Evolutionary conservation across 768 basidiomycete species (phyloP).

Genomic region (Kwoniella europaea): DNA sequence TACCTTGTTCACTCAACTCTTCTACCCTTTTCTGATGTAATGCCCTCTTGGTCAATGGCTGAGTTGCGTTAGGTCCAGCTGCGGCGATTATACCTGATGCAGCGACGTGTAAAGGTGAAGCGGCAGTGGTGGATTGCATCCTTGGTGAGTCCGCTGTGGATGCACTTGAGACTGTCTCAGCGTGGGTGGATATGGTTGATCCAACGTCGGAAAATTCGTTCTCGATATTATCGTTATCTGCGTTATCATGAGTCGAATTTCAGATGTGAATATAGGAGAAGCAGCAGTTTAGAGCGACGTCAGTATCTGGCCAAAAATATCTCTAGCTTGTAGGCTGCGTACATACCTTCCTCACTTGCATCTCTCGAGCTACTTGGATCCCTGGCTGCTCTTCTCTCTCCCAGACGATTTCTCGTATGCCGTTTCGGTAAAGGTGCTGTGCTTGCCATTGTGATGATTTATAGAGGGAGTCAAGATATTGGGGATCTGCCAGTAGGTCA

Average conservation of each 20-base stretch:
- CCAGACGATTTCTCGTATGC: constrained; percentile 33
- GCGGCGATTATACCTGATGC: constrained; percentile 3
- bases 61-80: background rate
- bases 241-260: background rate
- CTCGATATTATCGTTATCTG: constrained; percentile 24
- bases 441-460: constrained; percentile 16
- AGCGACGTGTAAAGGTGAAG: constrained; percentile 12
- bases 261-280: no score
- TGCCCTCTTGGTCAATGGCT: constrained; percentile 17
- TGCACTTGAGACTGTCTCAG: constrained; percentile 20
- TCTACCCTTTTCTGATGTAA: constrained; percentile 32
- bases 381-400: constrained; percentile 36
- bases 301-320: background rate
- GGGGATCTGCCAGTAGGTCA: background rate
- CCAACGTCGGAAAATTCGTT: constrained; percentile 49
- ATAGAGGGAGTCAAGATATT: background rate
- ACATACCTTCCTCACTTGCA: constrained; percentile 59
- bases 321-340: background rate
- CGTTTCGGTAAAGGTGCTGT: constrained; percentile 28
- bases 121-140: background rate
- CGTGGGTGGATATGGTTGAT: constrained; percentile 38
- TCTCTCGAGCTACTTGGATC: constrained; percentile 52
- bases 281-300: no score
- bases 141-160: constrained; percentile 31
- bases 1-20: constrained; percentile 45